Evolutionary conservation across 192 early-diverging fungal species (phyloP), one percentile per base, ranked within the genome.

Genomic region (Gryganskiella cystojenkinii): DNA sequence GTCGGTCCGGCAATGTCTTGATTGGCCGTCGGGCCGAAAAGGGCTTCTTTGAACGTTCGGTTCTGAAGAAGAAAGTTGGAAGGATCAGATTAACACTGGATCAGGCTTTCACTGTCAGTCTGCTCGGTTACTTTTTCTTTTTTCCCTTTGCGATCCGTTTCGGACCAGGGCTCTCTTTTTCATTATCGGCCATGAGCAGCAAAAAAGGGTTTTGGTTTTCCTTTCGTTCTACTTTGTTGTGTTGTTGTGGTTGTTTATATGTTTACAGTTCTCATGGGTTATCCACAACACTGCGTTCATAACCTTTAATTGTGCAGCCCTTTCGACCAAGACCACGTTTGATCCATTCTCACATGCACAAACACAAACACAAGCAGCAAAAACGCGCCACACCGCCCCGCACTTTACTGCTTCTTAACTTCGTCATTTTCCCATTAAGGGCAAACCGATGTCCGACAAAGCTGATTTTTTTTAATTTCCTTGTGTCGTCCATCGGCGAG

Each of bases 271-370:
- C 37, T 13, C 37, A 40, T 40, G n/a, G n/a, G 37, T 40, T 40
- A 13, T 40, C 37, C 7, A 40, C 37, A 40, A 13, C 44, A 56
- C 19, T 47, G 30, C 30, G 15, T 55, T 17, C 30, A 49, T 27
- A 42, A n/a, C 67, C 42, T 51, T 61, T 33, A 44, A 50, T 37
- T 49, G 55, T 40, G 22, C 9, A 37, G 46, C 28, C 50, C 33
- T 6, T 20, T 22, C 15, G 19, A 22, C 28, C 27, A n/a, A n/a
- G n/a, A n/a, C n/a, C 22, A n/a, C 20, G 24, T 54, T 56, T 56
- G 20, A 9, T 37, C 7, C 56, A 62, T 59, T 46, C 60, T 61
- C 69, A 71, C 69, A 71, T 71, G 60, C 51, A 69, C 19, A 19
- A 6, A 49, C 43, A 14, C 5, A 60, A 5, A 24, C 43, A 60